A percentile compares a stretch with the other conserved stretches of the same genome.
phyloP scores from a whole-genome alignment of 2,329 filamentous ascomycete genomes.

The Scedosporium apiospermum region DNA sequence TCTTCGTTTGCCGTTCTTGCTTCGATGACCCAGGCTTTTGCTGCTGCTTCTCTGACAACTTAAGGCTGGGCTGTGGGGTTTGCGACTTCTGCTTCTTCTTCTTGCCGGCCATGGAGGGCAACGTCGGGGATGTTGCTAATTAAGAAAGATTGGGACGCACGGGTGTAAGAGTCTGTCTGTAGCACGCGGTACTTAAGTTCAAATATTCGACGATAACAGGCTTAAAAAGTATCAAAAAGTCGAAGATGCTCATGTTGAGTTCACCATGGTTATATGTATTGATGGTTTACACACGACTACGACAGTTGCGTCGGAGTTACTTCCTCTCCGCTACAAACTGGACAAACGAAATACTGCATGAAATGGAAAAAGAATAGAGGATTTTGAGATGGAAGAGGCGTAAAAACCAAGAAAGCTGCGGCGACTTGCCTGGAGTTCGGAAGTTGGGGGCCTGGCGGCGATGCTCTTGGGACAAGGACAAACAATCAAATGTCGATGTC shows the following conservation, averaged over 20 bases:
- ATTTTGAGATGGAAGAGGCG: background rate
- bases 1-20: too few species aligned
- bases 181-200: background rate
- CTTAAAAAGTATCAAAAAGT: too few species aligned
- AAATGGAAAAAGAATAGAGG: background rate
- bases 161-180: too few species aligned
- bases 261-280: background rate
- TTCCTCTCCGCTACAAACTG: background rate
- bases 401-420: background rate
- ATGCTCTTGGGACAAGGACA: background rate
- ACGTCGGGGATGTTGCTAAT: background rate
- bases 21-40: too few species aligned
- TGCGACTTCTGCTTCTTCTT: slow-evolving; percentile 3
- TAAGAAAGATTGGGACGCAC: background rate
- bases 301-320: background rate
- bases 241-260: background rate
- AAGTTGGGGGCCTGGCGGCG: background rate
- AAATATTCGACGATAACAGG: background rate
- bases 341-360: background rate
- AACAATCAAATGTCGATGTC: background rate
- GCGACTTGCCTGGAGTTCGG: background rate
- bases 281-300: too few species aligned
- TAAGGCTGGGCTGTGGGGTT: background rate
- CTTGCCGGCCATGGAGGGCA: background rate
- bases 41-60: too few species aligned